Base-by-base conservation (phyloP, 352 stramenopile genomes). In the Phytophthora europaea region DNA sequence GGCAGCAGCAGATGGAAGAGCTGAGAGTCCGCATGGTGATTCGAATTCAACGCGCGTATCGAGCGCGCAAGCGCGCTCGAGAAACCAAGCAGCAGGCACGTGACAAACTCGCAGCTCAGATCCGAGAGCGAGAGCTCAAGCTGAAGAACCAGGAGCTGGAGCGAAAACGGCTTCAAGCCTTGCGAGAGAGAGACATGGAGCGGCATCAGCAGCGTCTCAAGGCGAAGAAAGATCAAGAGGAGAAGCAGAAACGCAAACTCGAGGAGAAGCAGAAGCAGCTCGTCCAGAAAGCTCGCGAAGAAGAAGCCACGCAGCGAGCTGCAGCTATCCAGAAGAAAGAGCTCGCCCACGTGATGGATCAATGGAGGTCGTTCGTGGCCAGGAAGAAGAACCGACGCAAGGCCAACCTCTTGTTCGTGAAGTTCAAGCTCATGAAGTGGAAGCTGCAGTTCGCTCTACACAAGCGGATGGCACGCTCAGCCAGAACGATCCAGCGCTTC, bases 1-100 rank as follows among this genome's bases (percentile, higher is more conserved):
- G 89, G 89, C 79, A 91, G 53, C 68, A 89, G 65, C 87, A 96
- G 61, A 83, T 94, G 73, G 80, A 94, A 26, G 86, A 90, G 16
- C 65, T 94, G 8, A 62, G 87, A 47, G 45, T 91, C 2, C 85
- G 82, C 9, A 93, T 93, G 85, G 75, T 88, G 1, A 81, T 94
- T 18, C 84, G 81, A 13, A 91, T 96, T 52, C 89, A 96, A 75
- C 84, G 84, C 5, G 79, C 84, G 1, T 94, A 92, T 68, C 80
- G 89, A 40, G 73, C 80, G 22, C 77, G 87, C 34, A 75, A 72
- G 18, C 61, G 73, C 45, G 64, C 81, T 1, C 72, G 72, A 10
- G 65, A 86, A 22, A 81, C 77, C 0, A 89, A 92, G 55, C 54
- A 81, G 4, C 66, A 89, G 15, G 85, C 87, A 23, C 67, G 70